Base-by-base conservation (phyloP, 768 basidiomycete genomes). In the Tephrocybe sp. region DNA sequence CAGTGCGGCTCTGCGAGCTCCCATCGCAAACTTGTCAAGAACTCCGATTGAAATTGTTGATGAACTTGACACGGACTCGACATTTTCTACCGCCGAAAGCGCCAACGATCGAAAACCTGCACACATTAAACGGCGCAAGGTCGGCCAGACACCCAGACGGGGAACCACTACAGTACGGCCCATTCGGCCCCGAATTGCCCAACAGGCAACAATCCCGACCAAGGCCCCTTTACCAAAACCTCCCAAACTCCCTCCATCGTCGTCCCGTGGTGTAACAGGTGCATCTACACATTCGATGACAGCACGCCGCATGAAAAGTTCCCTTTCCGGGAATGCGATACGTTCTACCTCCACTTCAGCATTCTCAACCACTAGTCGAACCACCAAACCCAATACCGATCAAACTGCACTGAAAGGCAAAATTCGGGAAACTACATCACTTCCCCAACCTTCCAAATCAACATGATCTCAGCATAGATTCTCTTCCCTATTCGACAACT, bases 101-200 rank as follows among this genome's bases (percentile, higher is more conserved):
- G 30, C 30, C 22, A 49, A 55, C 41, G 61, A 62, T 33, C 55
- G 56, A 30, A 58, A 54, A 13, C 54, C 61, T 16, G 58, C 60
- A 13, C 59, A 60, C 37, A 58, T 65, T 27, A 72, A 70, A 59
- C 61, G 68, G 51, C 62, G 69, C 36, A 69, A 65, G 52, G 60
- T 68, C 33, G 50, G 57, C 10, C 56, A 56, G 19, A 50, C 64
- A 37, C 52, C 48, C 12, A 49, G 47, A 51, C 54, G 37, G 11
- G 30, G 31, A 27, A 40, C 46, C 29, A 38, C 36, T 22, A 51
- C 52, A 25, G 54, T 53, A 22, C 57, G 47, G 40, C 49, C 53
- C 16, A n/a, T 53, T 23, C 56, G 56, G 24, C 45, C 55, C 37
- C 57, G 58, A 53, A 44, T 60, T 45, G 44, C 47, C 16, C 49